phyloP scores from a whole-genome alignment of 2,329 filamentous ascomycete genomes.

The Calonectria pseudoturangicola region DNA sequence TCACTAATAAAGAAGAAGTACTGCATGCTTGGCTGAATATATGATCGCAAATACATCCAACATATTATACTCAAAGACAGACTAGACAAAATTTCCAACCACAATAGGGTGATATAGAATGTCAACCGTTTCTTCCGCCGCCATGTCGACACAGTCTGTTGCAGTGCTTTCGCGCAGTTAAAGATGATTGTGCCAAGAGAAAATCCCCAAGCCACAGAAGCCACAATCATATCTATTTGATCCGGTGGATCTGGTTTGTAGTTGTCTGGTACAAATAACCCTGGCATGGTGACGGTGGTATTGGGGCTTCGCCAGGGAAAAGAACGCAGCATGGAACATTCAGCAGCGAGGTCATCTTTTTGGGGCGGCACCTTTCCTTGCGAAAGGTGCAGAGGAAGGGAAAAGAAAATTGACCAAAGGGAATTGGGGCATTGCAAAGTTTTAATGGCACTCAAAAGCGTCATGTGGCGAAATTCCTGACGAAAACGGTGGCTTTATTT shows the following conservation, averaged over 20 bases:
- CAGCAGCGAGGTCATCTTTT: neutral
- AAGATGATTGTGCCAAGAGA: slow-evolving; percentile 50
- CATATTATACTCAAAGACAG: slow-evolving; percentile 47
- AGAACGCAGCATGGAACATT: neutral
- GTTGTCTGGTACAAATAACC: slow-evolving; percentile 48
- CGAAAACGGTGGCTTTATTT: neutral
- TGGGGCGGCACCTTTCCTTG: neutral
- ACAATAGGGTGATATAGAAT: slow-evolving; percentile 45
- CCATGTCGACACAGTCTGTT: slow-evolving; percentile 44
- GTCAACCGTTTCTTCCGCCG: slow-evolving; percentile 47
- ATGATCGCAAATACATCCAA: slow-evolving; percentile 48
- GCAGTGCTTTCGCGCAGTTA: slow-evolving; percentile 49
- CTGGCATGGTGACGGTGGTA: slow-evolving; percentile 24
- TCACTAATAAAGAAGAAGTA: slow-evolving; percentile 52
- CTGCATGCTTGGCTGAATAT: slow-evolving; percentile 56
- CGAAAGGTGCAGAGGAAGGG: neutral
- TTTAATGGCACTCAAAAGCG: neutral
- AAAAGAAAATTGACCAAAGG: neutral
- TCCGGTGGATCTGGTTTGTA: slow-evolving; percentile 42
- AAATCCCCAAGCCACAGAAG: slow-evolving; percentile 51
- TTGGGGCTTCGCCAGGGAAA: neutral
- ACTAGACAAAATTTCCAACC: slow-evolving; percentile 50
- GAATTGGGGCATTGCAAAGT: neutral
- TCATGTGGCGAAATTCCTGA: neutral
- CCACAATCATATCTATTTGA: slow-evolving; percentile 49